Evolutionary conservation across 257 asterid genomes (phyloP), one percentile per base, ranked within the genome.

Genomic region (Penstemon eatonii): DNA sequence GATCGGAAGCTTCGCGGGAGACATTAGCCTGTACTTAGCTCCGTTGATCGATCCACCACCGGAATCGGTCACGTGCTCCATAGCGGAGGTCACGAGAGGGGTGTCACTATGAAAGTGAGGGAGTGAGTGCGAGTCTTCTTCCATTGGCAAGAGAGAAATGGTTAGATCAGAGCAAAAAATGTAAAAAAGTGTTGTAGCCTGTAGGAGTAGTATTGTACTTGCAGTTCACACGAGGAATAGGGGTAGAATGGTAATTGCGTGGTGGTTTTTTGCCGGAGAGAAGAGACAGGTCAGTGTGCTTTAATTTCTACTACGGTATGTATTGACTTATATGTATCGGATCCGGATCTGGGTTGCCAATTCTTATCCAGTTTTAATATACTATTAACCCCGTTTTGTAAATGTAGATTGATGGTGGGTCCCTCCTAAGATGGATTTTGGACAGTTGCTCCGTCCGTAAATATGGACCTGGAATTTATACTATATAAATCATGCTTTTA

Each of bases 1-100:
- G 89, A 93, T 93, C 90, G 97, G 97, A 77, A 93, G 99, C 92
- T 93, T 87, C 11, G 96, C 95, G 68, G 97, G 99, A 37, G 96
- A 94, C 96, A 89, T 79, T 51, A 94, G 96, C 68, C 89, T 86
- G 79, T 89, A 94, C 74, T 77, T 81, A 66, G 97, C 99, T 47
- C 91, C 89, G 72, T 66, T 72, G 72, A 19, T 60, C 62, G 89
- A 83, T 83, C 87, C 86, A 52, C 49, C 46, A 8, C 68, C 46
- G 25, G 47, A 56, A 5, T 83, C 80, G 8, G 80, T 1, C 45
- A 43, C 60, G 68, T 63, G 18, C 18, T 15, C 18, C 18, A 15
- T 15, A 15, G 18, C 18, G 18, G 18, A 15, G 8, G 80, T 1
- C 45, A 43, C 60, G 68, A 52, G 60, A 5, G 49, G 8, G 44